Percentiles rank a stretch among this genome's conserved stretches.
Conservation (phyloP, 2,329 filamentous ascomycete genomes). For the Aureobasidium sp. region DNA sequence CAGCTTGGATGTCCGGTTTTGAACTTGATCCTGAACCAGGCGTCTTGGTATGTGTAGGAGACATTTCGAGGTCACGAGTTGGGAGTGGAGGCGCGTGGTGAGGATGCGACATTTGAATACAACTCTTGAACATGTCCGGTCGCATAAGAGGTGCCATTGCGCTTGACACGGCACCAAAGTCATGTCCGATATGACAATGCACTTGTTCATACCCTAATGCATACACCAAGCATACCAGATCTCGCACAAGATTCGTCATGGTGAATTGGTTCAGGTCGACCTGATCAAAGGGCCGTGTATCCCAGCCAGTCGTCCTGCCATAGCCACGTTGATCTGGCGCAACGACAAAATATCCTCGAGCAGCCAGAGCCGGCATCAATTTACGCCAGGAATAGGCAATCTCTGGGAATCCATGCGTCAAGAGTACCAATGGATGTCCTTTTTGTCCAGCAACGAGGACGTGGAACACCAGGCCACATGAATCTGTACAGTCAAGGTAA, state of each 20-base stretch:
- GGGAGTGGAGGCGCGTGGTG: constrained; percentile 49
- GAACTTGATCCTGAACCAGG: constrained; percentile 1
- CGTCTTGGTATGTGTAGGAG: neutral
- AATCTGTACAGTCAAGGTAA: constrained; percentile 48
- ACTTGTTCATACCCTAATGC: constrained; percentile 54
- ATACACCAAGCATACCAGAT: constrained; percentile 55
- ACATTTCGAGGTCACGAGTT: constrained; percentile 41
- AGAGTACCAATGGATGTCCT: constrained; percentile 50
- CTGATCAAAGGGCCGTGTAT: constrained; percentile 43
- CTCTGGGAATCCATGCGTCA: constrained; percentile 62
- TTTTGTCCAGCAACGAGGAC: constrained; percentile 47
- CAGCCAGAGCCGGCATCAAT: constrained; percentile 52
- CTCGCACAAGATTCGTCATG: constrained; percentile 53
- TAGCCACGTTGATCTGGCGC: constrained; percentile 64
- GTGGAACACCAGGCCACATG: constrained; percentile 55
- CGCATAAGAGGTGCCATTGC: constrained; percentile 54
- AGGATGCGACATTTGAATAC: constrained; percentile 59
- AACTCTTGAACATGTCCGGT: constrained; percentile 57
- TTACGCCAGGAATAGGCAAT: constrained; percentile 64
- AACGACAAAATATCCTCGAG: constrained; percentile 56
- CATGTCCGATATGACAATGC: constrained; percentile 57
- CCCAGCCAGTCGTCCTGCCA: constrained; percentile 58
- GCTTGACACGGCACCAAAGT: constrained; percentile 57
- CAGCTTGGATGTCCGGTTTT: constrained; percentile 46
- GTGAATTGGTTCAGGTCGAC: constrained; percentile 53